Percentiles rank a stretch among this genome's conserved stretches.
These are phyloP conservation scores for Grigorovia yakushimaensis DNA, from an alignment of 805 yeast genomes.

Conservation along the genomic window DNA sequence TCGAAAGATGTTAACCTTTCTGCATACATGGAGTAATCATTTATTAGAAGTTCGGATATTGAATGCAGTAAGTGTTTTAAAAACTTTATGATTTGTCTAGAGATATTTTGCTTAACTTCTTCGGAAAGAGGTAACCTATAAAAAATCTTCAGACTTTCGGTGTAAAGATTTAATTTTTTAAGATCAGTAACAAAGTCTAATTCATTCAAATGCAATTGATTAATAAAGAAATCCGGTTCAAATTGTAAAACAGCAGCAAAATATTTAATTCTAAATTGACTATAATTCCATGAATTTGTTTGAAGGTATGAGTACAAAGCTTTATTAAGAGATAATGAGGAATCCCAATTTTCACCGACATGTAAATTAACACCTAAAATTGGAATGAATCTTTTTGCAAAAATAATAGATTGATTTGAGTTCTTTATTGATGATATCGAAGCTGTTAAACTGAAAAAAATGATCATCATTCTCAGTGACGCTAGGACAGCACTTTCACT, in stretches of 20 bases:
- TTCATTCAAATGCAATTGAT: conserved; percentile 14
- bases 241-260: conserved; percentile 26
- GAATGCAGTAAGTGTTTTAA: conserved; percentile 24
- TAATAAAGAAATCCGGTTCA: conserved; percentile 25
- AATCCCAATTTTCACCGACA: conserved; percentile 16
- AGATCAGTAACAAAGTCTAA: conserved; percentile 9
- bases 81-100: conserved; percentile 23
- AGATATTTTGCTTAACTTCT: conserved; percentile 17
- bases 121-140: conserved; percentile 24
- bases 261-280: conserved; percentile 22
- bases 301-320: conserved; percentile 4
- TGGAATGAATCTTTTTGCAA: conserved; percentile 16
- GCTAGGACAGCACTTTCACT: conserved; percentile 20
- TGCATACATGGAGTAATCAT: conserved; percentile 16
- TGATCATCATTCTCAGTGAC: conserved; percentile 16
- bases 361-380: conserved; percentile 14
- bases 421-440: conserved; percentile 12
- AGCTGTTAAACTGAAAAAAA: conserved; percentile 15
- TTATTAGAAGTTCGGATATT: conserved; percentile 21
- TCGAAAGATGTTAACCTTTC: conserved; percentile 20
- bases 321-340: conserved; percentile 10
- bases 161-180: conserved; percentile 25
- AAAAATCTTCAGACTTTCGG: conserved; percentile 31
- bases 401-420: conserved; percentile 9
- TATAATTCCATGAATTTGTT: conserved; percentile 3